These are phyloP conservation scores for Cystobasidiaceae sp. DNA, from an alignment of 1,284 basidiomycete genomes.

Conservation along the genomic window DNA sequence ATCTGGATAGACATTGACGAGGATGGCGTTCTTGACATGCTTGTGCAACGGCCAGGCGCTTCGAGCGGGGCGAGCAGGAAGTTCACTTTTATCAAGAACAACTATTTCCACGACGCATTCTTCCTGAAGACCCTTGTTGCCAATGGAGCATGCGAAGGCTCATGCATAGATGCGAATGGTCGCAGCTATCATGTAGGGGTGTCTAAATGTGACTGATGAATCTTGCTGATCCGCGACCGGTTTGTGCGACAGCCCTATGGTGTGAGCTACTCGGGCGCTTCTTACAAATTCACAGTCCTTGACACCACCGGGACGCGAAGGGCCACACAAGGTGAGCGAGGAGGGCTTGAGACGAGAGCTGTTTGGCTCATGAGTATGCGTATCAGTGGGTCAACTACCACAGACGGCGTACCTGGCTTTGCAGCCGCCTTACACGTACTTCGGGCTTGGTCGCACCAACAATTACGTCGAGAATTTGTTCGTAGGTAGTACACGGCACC, in stretches of 20 bases:
- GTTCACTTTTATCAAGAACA: constrained; percentile 86
- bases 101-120: constrained; percentile 98
- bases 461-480: constrained; percentile 98
- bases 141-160: constrained; percentile 84
- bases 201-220: not conserved
- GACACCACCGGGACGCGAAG: constrained; percentile 85
- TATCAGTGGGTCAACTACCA: constrained; percentile 68
- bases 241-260: constrained; percentile 78
- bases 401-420: constrained; percentile 87
- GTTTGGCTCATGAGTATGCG: constrained; percentile 59
- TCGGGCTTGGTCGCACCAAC: constrained; percentile 97
- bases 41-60: constrained; percentile 75
- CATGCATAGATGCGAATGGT: constrained; percentile 64
- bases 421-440: constrained; percentile 86
- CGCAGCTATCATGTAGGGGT: constrained; percentile 63
- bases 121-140: constrained; percentile 94
- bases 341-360: not conserved
- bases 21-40: constrained; percentile 84
- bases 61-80: constrained; percentile 48
- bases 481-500: constrained; percentile 76
- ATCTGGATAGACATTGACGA: constrained; percentile 91
- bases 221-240: not conserved
- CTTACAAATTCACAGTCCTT: constrained; percentile 94
- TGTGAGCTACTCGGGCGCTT: constrained; percentile 86
- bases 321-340: constrained; percentile 53